Evolutionary conservation across 176 grass and related monocot genomes (phyloP), one percentile per base, ranked within the genome.

Genomic region (Typha latifolia): DNA sequence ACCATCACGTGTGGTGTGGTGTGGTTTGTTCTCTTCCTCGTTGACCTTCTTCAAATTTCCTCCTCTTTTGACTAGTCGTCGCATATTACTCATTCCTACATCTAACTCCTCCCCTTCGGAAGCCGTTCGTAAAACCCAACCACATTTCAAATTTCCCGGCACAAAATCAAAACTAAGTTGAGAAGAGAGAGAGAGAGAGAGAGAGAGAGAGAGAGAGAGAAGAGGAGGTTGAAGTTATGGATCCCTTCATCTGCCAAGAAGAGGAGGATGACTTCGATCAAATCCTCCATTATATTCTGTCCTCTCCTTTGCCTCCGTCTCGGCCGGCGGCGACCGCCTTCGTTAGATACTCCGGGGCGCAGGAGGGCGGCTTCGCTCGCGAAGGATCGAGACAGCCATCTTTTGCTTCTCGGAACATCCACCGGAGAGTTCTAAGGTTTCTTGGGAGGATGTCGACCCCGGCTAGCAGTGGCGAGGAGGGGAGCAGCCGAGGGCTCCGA

Each of bases 371-470:
- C 27, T 4, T 12, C 14, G 9, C 14, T n/a, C 18, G 7, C 5
- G 53, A 19, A 6, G 53, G 16, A 21, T 21, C 53, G 53, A 21
- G 27, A 29, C 27, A 29, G 27, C 27, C 27, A 29, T 29, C 27
- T 29, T 3, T 29, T 29, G 27, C 27, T 29, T 3, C 27, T 29
- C 53, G n/a, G 53, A 70, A 56, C 15, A 20, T 57, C 16, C 23
- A 56, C 29, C 68, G 68, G 68, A 70, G 68, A 21, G 9, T 70
- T 49, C 32, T 57, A 27, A 8, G 29, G 50, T 70, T 57, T 70
- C n/a, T 34, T 16, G 12, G 23, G 16, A 14, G 27, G 2, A 11
- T n/a, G n/a, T 6, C n/a, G 0, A 18, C 53, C 53, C 18, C 53
- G 10, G 5, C 53, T 4, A 3, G 27, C 0, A 43, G 14, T 47